A percentile compares a stretch with the other conserved stretches of the same genome.
These are phyloP conservation scores for Aquilaria malaccensis DNA, from an alignment of 345 rosid genomes.

Conservation along the genomic window DNA sequence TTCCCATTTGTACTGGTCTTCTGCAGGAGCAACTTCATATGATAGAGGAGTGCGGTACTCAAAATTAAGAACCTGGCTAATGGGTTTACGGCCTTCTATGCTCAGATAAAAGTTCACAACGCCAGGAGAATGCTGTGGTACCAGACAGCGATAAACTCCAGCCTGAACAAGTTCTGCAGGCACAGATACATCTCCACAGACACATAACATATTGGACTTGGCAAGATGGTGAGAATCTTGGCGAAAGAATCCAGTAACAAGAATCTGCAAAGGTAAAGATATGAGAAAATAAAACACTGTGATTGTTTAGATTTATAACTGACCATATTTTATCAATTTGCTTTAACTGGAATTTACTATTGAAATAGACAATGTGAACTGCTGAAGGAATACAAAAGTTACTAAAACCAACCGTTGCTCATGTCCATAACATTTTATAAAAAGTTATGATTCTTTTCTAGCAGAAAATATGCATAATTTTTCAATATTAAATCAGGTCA, in stretches of 20 bases:
- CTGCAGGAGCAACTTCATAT: conserved; percentile 26
- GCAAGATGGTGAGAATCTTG: conserved; percentile 40
- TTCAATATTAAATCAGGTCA: background rate
- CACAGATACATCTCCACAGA: conserved; percentile 56
- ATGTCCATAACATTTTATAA: conserved; percentile 1
- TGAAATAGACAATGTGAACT: no score
- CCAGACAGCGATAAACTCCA: conserved; percentile 73
- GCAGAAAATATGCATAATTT: background rate
- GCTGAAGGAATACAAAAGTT: no score
- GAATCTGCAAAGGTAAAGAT: conserved; percentile 31
- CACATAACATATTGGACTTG: conserved; percentile 47
- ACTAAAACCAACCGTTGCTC: no score
- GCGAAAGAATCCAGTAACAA: conserved; percentile 56
- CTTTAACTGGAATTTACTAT: no score
- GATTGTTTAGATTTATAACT: no score
- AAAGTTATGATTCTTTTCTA: background rate
- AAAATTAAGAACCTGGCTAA: conserved; percentile 62
- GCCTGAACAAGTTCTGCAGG: conserved; percentile 50
- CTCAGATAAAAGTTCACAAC: conserved; percentile 52
- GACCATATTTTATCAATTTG: no score
- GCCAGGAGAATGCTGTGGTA: conserved; percentile 60
- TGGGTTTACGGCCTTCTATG: conserved; percentile 61
- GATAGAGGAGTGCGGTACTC: conserved; percentile 45
- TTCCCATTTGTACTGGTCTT: conserved; percentile 48
- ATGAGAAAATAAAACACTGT: background rate